These are phyloP conservation scores for Picea sitchensis DNA, from an alignment of 75 land plant genomes.

Conservation along the genomic window DNA sequence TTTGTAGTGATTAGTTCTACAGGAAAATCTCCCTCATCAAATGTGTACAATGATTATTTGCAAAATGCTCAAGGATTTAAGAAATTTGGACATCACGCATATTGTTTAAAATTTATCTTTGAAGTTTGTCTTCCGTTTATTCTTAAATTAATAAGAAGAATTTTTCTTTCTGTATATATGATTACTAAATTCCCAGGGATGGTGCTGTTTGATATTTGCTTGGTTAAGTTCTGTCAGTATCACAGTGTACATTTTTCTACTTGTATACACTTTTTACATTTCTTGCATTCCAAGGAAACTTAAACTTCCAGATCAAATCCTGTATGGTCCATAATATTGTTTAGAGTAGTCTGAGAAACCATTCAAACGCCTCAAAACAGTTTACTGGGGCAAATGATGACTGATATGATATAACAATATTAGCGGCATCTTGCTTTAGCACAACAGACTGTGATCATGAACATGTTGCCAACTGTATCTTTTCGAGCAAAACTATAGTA, in stretches of 20 bases:
- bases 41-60: neutral
- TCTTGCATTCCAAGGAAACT: neutral
- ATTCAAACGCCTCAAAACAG: too few species aligned
- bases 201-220: too few species aligned
- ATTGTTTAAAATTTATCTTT: neutral
- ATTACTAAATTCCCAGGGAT: too few species aligned
- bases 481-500: too few species aligned
- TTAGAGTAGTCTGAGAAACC: too few species aligned
- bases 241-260: too few species aligned
- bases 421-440: too few species aligned
- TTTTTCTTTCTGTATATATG: neutral
- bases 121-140: neutral
- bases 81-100: neutral
- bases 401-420: too few species aligned
- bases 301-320: neutral
- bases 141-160: neutral
- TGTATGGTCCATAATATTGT: neutral
- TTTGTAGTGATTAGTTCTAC: neutral
- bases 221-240: too few species aligned
- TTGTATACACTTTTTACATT: neutral
- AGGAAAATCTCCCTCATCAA: neutral
- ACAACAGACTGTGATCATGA: too few species aligned
- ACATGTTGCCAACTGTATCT: too few species aligned
- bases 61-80: neutral
- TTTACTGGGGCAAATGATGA: too few species aligned